Percentiles rank a stretch among this genome's conserved stretches.
These are phyloP conservation scores for Acacia acuminata DNA, from an alignment of 306 rosid species.

Conservation along the genomic window DNA sequence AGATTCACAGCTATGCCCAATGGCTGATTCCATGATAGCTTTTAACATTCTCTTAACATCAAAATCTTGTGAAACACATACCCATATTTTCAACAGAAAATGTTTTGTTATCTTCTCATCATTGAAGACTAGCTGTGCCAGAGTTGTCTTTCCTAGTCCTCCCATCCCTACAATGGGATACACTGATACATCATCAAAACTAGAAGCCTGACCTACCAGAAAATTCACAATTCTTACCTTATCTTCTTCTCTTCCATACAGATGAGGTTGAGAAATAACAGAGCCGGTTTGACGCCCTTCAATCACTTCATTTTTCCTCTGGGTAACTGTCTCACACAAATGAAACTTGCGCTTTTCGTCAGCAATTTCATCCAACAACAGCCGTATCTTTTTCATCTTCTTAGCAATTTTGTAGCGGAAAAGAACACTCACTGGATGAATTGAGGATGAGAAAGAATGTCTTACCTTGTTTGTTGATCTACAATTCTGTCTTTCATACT, in stretches of 20 bases:
- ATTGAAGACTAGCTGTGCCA: conserved; percentile 34
- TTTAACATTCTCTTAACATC: conserved; percentile 9
- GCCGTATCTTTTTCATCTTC: conserved; percentile 1
- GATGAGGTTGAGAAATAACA: conserved; percentile 20
- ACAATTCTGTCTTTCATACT: background rate
- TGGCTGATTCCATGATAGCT: conserved; percentile 9
- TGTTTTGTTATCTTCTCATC: conserved; percentile 12
- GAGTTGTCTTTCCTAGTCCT: conserved; percentile 40
- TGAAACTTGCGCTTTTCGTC: conserved; percentile 16
- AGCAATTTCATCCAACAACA: conserved; percentile 15
- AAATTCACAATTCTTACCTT: conserved; percentile 8
- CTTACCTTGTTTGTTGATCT: conserved; percentile 13
- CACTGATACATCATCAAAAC: background rate
- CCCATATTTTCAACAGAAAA: conserved; percentile 33
- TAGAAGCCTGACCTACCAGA: background rate
- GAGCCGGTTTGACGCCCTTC: conserved; percentile 26
- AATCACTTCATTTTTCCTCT: background rate
- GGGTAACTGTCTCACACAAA: background rate
- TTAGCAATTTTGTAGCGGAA: conserved; percentile 5
- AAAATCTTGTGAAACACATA: conserved; percentile 26
- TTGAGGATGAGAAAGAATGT: background rate
- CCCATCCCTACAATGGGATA: conserved; percentile 31
- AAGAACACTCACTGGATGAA: background rate
- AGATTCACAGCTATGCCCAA: background rate
- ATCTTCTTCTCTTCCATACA: conserved; percentile 30